Percentiles rank a stretch among this genome's conserved stretches.
Evolutionary conservation across 2,329 filamentous ascomycete genomes (phyloP).

Genomic region (Bipolaris victoriae): DNA sequence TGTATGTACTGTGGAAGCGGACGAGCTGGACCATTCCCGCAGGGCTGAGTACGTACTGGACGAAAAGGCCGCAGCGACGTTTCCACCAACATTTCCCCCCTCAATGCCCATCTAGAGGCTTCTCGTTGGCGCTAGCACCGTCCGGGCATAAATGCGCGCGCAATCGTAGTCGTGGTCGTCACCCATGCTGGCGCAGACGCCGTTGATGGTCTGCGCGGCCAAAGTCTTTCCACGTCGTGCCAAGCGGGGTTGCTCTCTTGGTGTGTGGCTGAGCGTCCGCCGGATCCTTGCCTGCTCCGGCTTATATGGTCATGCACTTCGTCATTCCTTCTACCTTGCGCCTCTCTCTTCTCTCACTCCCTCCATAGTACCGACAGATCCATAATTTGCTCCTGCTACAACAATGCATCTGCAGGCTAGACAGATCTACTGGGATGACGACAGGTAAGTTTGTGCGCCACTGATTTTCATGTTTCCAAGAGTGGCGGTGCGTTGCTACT

Average conservation of each 20-base stretch:
- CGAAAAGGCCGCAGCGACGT: neutral
- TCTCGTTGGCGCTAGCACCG: neutral
- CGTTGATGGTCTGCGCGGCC: neutral
- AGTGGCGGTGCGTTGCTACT: slow-evolving; percentile 10
- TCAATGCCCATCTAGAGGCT: slow-evolving; percentile 1
- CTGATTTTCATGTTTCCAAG: neutral
- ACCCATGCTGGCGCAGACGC: neutral
- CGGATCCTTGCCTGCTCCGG: slow-evolving; percentile 16
- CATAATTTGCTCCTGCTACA: neutral
- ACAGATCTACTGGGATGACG: slow-evolving; percentile 24
- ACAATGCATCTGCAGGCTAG: slow-evolving; percentile 30
- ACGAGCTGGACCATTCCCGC: neutral
- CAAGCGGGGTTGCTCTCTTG: slow-evolving; percentile 6
- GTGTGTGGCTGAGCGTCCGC: slow-evolving; percentile 23
- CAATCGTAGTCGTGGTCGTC: neutral
- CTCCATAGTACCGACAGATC: neutral
- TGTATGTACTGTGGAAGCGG: neutral
- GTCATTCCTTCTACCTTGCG: neutral
- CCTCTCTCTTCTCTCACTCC: too few species aligned
- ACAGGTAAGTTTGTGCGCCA: slow-evolving; percentile 27
- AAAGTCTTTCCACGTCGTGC: neutral
- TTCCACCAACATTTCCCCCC: neutral
- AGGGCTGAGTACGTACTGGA: neutral
- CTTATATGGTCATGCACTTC: slow-evolving; percentile 16
- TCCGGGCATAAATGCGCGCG: neutral